Base-by-base conservation (phyloP, 176 grass and related monocot species). In the Typha latifolia region DNA sequence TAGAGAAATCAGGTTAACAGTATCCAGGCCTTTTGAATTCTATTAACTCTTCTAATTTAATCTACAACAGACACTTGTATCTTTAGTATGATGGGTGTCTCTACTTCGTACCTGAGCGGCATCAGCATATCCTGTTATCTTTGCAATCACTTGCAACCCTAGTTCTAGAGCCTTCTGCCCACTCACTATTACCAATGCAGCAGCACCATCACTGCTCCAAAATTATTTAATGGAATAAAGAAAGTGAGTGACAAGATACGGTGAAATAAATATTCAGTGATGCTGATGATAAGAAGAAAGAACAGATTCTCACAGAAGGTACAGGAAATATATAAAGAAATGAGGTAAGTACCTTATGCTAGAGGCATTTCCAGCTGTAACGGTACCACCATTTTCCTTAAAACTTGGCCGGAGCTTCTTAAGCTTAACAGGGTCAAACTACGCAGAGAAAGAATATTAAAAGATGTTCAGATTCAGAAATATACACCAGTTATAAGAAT, bases 371-470 rank as follows among this genome's bases (percentile, higher is more conserved):
- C 91, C 91, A 74, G 91, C 87, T 64, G 91, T 96, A 74, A 96
- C 87, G 18, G 82, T 96, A 10, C 87, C 91, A 56, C 64, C 65
- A 22, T 86, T 91, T 19, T 91, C 87, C 77, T 91, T 96, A 77
- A 96, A 96, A 87, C 91, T 96, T 80, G 91, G 71, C n/a, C 82
- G 82, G 50, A 96, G 91, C 74, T 96, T 96, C 82, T 73, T 88
- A 63, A 91, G 68, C 80, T 96, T 96, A 50, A 43, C 74, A 51
- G 91, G 81, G 69, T 96, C 91, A 85, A 96, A 96, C 91, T 96
- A 74, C 5, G 49, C 14, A 61, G 43, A 66, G 29, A 62, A 18
- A 49, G 20, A 67, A 15, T 49, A 32, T 47, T 0, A 65, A 5
- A 63, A 5, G 51, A 13, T 20, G 0, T 14, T 13, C 16, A 50